A percentile compares a stretch with the other conserved stretches of the same genome.
Evolutionary conservation across 108 stramenopile species (phyloP).

Genomic region (Hondaea fermentalgiana): DNA sequence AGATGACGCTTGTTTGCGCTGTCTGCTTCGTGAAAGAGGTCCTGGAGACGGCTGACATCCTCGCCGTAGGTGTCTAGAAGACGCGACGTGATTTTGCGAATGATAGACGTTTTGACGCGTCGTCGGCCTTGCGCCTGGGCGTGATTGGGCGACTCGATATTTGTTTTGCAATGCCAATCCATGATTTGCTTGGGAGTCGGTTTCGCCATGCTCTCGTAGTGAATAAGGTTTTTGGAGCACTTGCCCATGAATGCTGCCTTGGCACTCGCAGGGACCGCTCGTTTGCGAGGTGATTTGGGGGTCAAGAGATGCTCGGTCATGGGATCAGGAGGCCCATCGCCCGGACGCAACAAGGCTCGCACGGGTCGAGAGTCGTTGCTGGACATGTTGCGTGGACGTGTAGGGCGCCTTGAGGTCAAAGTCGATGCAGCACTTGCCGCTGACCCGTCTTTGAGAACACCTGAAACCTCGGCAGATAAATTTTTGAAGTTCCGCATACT

Average conservation of each 20-base stretch:
- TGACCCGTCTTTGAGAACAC: neutral
- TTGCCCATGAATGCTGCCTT: neutral
- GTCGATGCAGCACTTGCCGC: too few relatives aligned
- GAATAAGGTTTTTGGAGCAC: neutral
- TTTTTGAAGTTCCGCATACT: neutral
- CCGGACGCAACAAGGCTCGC: neutral
- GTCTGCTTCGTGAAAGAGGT: too few relatives aligned
- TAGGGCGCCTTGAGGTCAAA: too few relatives aligned
- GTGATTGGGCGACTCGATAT: too few relatives aligned
- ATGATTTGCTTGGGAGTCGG: too few relatives aligned
- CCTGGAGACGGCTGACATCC: too few relatives aligned
- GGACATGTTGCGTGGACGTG: neutral
- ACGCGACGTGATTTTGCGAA: too few relatives aligned
- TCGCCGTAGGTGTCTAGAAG: too few relatives aligned
- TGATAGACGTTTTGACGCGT: too few relatives aligned
- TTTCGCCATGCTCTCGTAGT: neutral
- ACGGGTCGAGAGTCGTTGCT: neutral
- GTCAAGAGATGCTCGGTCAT: neutral
- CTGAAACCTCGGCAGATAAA: neutral
- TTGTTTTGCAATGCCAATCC: too few relatives aligned
- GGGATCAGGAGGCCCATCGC: neutral
- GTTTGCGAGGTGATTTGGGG: neutral
- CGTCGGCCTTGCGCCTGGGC: too few relatives aligned
- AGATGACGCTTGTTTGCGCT: too few relatives aligned
- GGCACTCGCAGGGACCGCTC: neutral